Base-by-base conservation (phyloP, 371 early-diverging fungal species). In the Phascolomyces articulosus region DNA sequence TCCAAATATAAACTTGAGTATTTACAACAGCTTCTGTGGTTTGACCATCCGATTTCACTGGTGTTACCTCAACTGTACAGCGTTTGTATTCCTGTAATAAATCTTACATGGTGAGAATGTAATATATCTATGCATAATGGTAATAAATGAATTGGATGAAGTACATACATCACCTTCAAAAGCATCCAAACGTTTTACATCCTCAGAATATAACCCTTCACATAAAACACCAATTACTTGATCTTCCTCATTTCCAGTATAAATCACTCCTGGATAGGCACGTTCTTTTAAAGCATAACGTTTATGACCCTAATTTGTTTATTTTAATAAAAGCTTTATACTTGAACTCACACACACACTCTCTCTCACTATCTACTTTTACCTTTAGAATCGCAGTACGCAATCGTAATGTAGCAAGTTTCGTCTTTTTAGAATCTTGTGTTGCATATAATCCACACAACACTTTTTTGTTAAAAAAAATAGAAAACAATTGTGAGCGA, bases 161-260 rank as follows among this genome's bases (percentile, higher is more conserved):
- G n/a, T n/a, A n/a, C 61, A 65, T 72, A 81, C 81, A 20, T 74
- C 70, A 44, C 81, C 81, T 66, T 81, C 81, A 69, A 72, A 81
- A 0, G 59, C 58, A 67, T 81, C 81, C 15, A 81, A 53, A 28
- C 71, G 64, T 23, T 58, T 41, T 2, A 81, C 47, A 57, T 81
- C 77, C 20, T 49, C 18, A 13, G 40, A 47, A 55, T 56, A 51
- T 18, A 81, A 57, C 7, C 74, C 73, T 66, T 71, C 70, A 24
- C 74, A 74, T 3, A 76, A 31, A 0, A 76, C 38, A 24, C 81
- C 81, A 29, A 10, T 6, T 4, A 81, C 74, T 23, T 38, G 55
- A 60, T 74, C 71, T 13, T 67, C 63, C 0, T 57, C 26, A 6
- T 64, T 58, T 8, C 60, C 72, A 11, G 78, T 74, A 9, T 34